phyloP scores from a whole-genome alignment of 1,139 yeast genomes.

The Blastobotrys raffinosifermentans region DNA sequence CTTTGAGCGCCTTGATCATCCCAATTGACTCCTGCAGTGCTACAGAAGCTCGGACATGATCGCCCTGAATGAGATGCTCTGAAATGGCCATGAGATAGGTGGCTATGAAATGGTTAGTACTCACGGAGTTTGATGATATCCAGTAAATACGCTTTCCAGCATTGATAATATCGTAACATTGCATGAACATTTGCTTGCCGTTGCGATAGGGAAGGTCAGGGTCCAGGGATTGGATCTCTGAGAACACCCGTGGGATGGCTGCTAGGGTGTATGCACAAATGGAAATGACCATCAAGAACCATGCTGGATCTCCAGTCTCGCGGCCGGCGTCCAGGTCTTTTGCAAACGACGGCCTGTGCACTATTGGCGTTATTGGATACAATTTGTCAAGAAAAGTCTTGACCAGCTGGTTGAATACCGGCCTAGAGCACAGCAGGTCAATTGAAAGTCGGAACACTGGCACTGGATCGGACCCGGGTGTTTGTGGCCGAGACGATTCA shows the following conservation, averaged over 20 bases:
- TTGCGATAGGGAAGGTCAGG: slow-evolving; percentile 7
- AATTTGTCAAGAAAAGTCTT: neutral
- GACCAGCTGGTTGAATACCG: neutral
- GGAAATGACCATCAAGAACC: slow-evolving; percentile 5
- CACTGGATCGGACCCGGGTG: too few species aligned
- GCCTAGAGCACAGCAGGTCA: neutral
- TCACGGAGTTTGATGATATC: slow-evolving; percentile 1
- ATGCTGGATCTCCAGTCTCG: slow-evolving; percentile 7
- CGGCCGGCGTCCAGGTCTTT: slow-evolving; percentile 5
- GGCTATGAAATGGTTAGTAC: slow-evolving; percentile 5
- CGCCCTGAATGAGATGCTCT: slow-evolving; percentile 7
- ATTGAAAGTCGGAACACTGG: too few species aligned
- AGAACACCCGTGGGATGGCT: slow-evolving; percentile 7
- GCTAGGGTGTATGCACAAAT: slow-evolving; percentile 9
- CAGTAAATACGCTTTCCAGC: slow-evolving; percentile 4
- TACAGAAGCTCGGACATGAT: slow-evolving; percentile 8
- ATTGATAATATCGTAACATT: slow-evolving; percentile 5
- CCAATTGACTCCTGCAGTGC: slow-evolving; percentile 5
- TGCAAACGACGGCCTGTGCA: slow-evolving; percentile 11
- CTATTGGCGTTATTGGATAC: slow-evolving; percentile 8
- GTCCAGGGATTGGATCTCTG: slow-evolving; percentile 3
- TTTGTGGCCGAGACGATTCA: neutral
- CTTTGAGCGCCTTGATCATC: slow-evolving; percentile 6
- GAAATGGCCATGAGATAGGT: slow-evolving; percentile 5
- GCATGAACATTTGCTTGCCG: slow-evolving; percentile 6